Evolutionary conservation across 164 flowering plant genomes (phyloP).

Genomic region (Paratinospora sagittata): DNA sequence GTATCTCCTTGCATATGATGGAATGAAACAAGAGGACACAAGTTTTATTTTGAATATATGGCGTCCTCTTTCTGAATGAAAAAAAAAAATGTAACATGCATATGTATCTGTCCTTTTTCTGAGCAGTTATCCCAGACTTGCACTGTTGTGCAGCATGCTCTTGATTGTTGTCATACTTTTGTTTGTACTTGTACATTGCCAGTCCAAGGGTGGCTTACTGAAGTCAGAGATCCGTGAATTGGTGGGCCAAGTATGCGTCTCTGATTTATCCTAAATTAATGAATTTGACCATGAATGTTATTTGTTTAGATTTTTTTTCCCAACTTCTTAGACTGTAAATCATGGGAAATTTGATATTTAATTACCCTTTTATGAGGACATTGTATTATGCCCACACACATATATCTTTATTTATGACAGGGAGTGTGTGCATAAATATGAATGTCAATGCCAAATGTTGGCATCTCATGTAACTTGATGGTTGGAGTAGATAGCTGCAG

Average conservation of each 20-base stretch:
- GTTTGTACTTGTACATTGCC: not conserved
- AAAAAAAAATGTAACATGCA: not conserved
- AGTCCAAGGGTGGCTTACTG: not conserved
- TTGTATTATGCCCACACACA: too few species aligned
- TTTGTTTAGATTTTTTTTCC: too few species aligned
- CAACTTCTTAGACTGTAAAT: too few species aligned
- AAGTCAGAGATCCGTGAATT: not conserved
- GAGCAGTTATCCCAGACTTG: not conserved
- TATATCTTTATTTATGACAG: too few species aligned
- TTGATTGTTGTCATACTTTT: not conserved
- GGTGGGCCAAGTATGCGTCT: not conserved
- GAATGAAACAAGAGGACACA: conserved; percentile 6
- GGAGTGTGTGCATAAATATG: too few species aligned
- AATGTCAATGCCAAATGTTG: too few species aligned
- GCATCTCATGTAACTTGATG: too few species aligned
- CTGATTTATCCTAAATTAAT: not conserved
- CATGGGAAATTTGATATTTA: not conserved
- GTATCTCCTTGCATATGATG: conserved; percentile 7
- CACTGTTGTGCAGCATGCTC: not conserved
- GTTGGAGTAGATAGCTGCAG: too few species aligned
- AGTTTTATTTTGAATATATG: conserved; percentile 9
- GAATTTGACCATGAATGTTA: not conserved
- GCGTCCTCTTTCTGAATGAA: not conserved
- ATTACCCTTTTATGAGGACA: not conserved
- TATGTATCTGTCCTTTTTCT: not conserved